Conservation (phyloP, 768 basidiomycete genomes). For the Tulasnella sp. region DNA sequence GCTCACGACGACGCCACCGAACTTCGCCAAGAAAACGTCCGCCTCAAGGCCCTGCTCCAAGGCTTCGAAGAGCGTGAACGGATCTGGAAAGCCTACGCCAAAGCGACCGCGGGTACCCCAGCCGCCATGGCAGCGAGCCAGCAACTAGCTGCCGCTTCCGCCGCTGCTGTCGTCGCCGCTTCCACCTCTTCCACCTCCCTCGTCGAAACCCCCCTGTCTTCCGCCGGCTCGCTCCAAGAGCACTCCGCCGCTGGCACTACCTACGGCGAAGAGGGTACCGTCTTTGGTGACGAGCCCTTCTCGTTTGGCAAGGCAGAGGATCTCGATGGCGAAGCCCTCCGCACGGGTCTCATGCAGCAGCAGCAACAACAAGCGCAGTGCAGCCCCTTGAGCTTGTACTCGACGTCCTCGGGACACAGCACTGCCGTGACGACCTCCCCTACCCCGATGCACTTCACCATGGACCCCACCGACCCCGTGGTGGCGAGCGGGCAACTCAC, state of each 20-base stretch:
- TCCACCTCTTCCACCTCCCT: conserved; percentile 34
- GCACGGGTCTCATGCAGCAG: neutral
- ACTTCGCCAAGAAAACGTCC: conserved; percentile 52
- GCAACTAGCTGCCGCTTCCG: conserved; percentile 35
- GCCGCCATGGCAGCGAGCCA: conserved; percentile 32
- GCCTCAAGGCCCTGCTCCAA: conserved; percentile 26
- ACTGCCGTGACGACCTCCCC: neutral
- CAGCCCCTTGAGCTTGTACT: neutral
- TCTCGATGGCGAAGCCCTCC: neutral
- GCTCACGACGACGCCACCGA: conserved; percentile 49
- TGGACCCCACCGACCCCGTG: neutral
- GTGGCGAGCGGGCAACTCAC: neutral
- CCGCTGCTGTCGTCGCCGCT: conserved; percentile 8
- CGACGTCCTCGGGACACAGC: neutral
- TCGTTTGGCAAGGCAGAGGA: conserved; percentile 6
- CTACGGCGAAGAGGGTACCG: conserved; percentile 10
- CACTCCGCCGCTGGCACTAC: neutral
- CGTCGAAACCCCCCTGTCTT: conserved; percentile 6
- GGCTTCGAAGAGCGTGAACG: conserved; percentile 41
- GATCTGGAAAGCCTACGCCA: conserved; percentile 16
- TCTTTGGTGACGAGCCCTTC: conserved; percentile 9
- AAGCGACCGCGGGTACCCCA: conserved; percentile 14
- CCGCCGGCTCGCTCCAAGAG: neutral
- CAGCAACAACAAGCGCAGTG: neutral
- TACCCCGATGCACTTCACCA: neutral